Conservation (phyloP, 352 stramenopile species). For the Phytophthora podocarpi region DNA sequence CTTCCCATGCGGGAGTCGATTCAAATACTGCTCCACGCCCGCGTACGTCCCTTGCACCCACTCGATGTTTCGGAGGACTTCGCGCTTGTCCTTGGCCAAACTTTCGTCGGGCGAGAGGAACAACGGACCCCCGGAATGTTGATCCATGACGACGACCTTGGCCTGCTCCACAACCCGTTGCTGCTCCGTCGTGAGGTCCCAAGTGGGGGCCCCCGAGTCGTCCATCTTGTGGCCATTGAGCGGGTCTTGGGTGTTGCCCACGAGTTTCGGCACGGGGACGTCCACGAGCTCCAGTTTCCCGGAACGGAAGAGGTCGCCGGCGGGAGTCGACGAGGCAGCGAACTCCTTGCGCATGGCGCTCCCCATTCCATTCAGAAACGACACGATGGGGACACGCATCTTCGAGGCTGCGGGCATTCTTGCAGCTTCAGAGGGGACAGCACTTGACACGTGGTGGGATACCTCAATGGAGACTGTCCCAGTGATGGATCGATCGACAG, state of each 20-base stretch:
- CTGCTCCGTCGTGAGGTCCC: conserved; percentile 37
- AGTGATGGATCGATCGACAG: too few species aligned
- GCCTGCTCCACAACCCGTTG: conserved; percentile 33
- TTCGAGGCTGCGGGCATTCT: conserved; percentile 11
- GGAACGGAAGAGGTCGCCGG: conserved; percentile 33
- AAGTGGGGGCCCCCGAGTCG: conserved; percentile 19
- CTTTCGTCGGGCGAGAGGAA: conserved; percentile 37
- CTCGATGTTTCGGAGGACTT: conserved; percentile 49
- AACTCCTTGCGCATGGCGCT: conserved; percentile 37
- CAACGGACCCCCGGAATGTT: conserved; percentile 45
- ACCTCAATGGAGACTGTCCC: conserved; percentile 13
- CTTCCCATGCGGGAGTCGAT: conserved; percentile 25
- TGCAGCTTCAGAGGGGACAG: too few species aligned
- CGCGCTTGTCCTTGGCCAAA: conserved; percentile 33
- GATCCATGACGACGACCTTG: conserved; percentile 44
- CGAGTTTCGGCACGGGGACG: conserved; percentile 32
- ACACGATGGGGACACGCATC: conserved; percentile 34
- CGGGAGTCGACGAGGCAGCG: conserved; percentile 20
- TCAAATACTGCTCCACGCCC: conserved; percentile 63
- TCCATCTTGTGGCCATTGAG: conserved; percentile 37
- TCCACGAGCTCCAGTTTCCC: conserved; percentile 39
- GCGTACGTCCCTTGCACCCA: conserved; percentile 79
- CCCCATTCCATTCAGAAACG: conserved; percentile 41
- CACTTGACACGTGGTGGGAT: conserved; percentile 21
- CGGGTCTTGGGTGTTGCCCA: conserved; percentile 40